Evolutionary conservation across 2,329 filamentous ascomycete species (phyloP).

Genomic region (Paramyrothecium sp.): DNA sequence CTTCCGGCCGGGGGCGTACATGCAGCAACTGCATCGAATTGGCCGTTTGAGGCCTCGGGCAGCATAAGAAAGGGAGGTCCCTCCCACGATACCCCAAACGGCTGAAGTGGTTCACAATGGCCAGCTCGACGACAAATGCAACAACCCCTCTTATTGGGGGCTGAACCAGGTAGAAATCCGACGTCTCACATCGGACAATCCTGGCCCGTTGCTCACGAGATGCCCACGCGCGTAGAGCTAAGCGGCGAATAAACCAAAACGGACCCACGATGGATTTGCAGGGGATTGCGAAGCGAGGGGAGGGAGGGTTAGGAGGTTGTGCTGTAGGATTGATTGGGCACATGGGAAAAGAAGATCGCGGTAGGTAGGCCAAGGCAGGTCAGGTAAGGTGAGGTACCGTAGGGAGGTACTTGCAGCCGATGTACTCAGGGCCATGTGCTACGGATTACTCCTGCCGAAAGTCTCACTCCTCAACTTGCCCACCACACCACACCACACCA

Average conservation of each 20-base stretch:
- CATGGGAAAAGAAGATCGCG: neutral
- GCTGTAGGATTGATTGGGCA: neutral
- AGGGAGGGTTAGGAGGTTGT: too few relatives aligned
- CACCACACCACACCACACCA: neutral
- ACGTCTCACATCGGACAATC: neutral
- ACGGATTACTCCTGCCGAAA: neutral
- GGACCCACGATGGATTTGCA: neutral
- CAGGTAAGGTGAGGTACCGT: neutral
- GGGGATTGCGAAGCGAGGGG: neutral
- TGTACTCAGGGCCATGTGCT: neutral
- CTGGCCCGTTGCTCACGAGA: neutral
- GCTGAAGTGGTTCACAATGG: neutral
- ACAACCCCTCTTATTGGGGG: neutral
- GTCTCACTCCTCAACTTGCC: neutral
- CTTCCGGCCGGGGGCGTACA: too few relatives aligned
- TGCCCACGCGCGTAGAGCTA: neutral
- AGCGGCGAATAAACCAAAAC: neutral
- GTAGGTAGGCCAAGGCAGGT: neutral
- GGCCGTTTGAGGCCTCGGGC: too few relatives aligned
- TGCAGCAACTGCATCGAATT: too few relatives aligned
- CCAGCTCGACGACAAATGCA: neutral
- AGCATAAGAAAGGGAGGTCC: too few relatives aligned
- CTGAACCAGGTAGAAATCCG: neutral
- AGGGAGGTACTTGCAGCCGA: neutral
- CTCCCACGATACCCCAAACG: neutral